Conservation (phyloP, 2,329 filamentous ascomycete species). For the Emmonsiellopsis sp. region DNA sequence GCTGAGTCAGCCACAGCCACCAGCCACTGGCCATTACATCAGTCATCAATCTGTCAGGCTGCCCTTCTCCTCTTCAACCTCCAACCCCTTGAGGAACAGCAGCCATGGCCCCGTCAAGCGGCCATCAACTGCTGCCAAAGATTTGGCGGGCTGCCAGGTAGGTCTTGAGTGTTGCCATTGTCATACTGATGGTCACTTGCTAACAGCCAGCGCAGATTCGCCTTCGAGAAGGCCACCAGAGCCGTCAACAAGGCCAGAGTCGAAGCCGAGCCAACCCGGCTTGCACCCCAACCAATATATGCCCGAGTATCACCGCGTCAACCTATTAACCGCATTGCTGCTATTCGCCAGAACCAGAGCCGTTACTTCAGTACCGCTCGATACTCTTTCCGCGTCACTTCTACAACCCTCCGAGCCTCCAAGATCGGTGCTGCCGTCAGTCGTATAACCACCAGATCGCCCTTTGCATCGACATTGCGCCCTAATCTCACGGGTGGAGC, state of each 20-base stretch:
- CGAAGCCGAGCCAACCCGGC: slow-evolving; percentile 29
- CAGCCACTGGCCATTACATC: slow-evolving; percentile 1
- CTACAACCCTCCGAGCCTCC: slow-evolving; percentile 47
- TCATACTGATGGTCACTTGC: slow-evolving; percentile 4
- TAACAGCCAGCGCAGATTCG: slow-evolving; percentile 31
- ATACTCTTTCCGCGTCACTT: slow-evolving; percentile 36
- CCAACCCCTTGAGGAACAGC: slow-evolving; percentile 4
- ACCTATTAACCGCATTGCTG: slow-evolving; percentile 51
- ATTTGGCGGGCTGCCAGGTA: slow-evolving; percentile 40
- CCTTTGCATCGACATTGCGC: slow-evolving; percentile 79
- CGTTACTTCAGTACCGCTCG: slow-evolving; percentile 53
- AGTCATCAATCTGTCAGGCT: background rate
- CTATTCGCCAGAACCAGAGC: slow-evolving; percentile 54
- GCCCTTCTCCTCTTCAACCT: background rate
- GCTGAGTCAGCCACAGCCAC: background rate
- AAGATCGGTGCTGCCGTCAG: slow-evolving; percentile 47
- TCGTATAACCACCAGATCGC: slow-evolving; percentile 63
- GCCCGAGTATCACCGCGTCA: slow-evolving; percentile 48
- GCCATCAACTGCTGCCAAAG: slow-evolving; percentile 42
- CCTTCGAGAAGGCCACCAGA: slow-evolving; percentile 37
- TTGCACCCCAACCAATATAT: slow-evolving; percentile 51
- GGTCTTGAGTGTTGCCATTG: slow-evolving; percentile 11
- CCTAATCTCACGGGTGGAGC: slow-evolving; percentile 88
- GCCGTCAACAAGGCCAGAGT: slow-evolving; percentile 31
- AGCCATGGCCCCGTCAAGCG: slow-evolving; percentile 38